Percentiles rank a stretch among this genome's conserved stretches.
phyloP scores from a whole-genome alignment of 768 basidiomycete species.

The Pleurotus sapidus region DNA sequence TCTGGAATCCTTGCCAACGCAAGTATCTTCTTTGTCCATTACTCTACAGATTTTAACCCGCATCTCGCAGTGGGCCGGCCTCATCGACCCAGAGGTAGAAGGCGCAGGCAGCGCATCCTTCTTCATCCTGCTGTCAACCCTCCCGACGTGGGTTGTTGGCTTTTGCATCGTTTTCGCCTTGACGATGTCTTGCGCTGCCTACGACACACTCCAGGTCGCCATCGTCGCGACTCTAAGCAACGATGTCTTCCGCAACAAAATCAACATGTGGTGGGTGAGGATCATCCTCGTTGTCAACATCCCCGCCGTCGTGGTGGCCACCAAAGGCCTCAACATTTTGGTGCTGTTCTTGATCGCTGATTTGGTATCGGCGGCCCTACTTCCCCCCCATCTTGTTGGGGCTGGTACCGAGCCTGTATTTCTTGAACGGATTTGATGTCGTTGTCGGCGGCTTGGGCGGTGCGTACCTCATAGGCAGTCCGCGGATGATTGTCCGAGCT shows the following conservation, averaged over 20 bases:
- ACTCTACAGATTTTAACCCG: neutral
- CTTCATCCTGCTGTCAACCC: constrained; percentile 1
- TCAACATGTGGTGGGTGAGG: constrained; percentile 9
- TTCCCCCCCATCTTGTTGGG: constrained; percentile 2
- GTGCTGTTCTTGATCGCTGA: constrained; percentile 7
- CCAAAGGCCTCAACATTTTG: constrained; percentile 2
- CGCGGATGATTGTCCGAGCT: neutral
- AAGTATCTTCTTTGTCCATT: neutral
- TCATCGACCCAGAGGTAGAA: neutral
- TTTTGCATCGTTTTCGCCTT: constrained; percentile 7
- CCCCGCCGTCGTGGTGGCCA: constrained; percentile 1
- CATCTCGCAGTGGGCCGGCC: constrained; percentile 2
- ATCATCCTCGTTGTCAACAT: constrained; percentile 5
- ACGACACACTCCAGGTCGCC: constrained; percentile 6
- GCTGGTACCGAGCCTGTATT: neutral
- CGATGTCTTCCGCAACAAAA: constrained; percentile 7
- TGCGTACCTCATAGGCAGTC: neutral
- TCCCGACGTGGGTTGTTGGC: constrained; percentile 2
- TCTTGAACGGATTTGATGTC: constrained; percentile 5
- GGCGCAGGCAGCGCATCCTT: constrained; percentile 4
- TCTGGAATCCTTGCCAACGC: neutral
- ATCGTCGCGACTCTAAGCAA: neutral
- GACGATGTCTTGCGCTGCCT: constrained; percentile 4
- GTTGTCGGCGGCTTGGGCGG: constrained; percentile 4
- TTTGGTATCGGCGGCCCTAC: constrained; percentile 1